These are phyloP conservation scores for Bryoglossum gracile DNA, from an alignment of 495 filamentous ascomycete species.

Conservation along the genomic window DNA sequence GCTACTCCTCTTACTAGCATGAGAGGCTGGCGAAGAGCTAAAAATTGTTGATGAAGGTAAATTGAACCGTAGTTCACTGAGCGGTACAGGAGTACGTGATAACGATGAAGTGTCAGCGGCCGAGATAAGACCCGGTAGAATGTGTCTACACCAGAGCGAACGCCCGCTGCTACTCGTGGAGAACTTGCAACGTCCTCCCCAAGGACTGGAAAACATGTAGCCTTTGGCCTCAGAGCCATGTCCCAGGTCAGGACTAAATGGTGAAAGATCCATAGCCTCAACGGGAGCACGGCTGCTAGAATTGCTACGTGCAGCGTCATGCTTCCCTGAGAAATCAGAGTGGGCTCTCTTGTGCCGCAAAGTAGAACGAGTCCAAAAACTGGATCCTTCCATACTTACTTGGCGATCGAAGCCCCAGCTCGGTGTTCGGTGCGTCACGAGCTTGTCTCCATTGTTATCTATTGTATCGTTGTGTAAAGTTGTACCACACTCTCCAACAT, in stretches of 20 bases:
- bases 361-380: constrained; percentile 35
- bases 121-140: constrained; percentile 32
- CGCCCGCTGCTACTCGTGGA: constrained; percentile 64
- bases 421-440: too few species aligned
- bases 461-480: background rate
- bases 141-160: constrained; percentile 71
- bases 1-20: background rate
- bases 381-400: constrained; percentile 41
- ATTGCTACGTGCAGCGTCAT: constrained; percentile 1
- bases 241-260: background rate
- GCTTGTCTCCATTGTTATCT: too few species aligned
- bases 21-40: constrained; percentile 2
- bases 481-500: background rate
- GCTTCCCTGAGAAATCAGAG: constrained; percentile 16
- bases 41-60: constrained; percentile 47
- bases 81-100: constrained; percentile 33
- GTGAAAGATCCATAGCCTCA: background rate
- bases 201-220: constrained; percentile 72
- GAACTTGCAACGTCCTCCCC: constrained; percentile 81
- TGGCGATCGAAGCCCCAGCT: constrained; percentile 39
- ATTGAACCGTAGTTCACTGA: constrained; percentile 88
- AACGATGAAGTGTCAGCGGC: constrained; percentile 25
- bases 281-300: constrained; percentile 3
- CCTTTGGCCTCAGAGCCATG: constrained; percentile 9
- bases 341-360: constrained; percentile 21